Base-by-base conservation (phyloP, 1,139 yeast species). In the Blastobotrys capitulatus region DNA sequence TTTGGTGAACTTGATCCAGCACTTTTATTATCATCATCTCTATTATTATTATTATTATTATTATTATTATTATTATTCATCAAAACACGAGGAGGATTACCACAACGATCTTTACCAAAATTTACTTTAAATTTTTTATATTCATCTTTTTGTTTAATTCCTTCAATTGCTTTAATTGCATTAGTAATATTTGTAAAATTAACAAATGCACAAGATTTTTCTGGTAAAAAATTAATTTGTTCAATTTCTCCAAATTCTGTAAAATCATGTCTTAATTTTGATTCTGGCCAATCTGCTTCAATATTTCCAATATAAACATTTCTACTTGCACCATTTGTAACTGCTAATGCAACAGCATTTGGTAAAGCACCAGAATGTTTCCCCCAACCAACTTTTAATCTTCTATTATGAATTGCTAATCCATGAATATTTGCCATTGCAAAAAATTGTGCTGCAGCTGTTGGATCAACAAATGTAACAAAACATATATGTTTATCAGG, bases 321-420 rank as follows among this genome's bases (percentile, higher is more conserved):
- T 69, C 98, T 79, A 26, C 90, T 80, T 1, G 97, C 97, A 41
- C 97, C 97, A 48, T 83, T 83, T n/a, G 92, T 79, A n/a, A 89
- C 94, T 1, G 96, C 96, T 54, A 82, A 70, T 7, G 88, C 80
- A 52, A 90, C 75, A 3, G 86, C 84, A 57, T 85, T 83, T n/a
- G 88, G 80, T 52, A 90, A 73, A 1, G 95, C 92, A 9, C 97
- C 96, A 1, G 95, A 82, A 66, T 88, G 95, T 64, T 86, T 87
- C 45, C 97, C 98, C 97, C 97, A 92, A 18, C 96, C 96, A 52
- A 92, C 86, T 65, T 86, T 86, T 51, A 90, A 80, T 58, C 86
- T 76, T 60, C 90, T 77, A 60, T 83, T 82, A 65, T 86, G 95
- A 50, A 92, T 82, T 3, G 86, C 77, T 50, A 92, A 70, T 1